phyloP scores from a whole-genome alignment of 441 rosid species.

The Erodium moschatum region DNA sequence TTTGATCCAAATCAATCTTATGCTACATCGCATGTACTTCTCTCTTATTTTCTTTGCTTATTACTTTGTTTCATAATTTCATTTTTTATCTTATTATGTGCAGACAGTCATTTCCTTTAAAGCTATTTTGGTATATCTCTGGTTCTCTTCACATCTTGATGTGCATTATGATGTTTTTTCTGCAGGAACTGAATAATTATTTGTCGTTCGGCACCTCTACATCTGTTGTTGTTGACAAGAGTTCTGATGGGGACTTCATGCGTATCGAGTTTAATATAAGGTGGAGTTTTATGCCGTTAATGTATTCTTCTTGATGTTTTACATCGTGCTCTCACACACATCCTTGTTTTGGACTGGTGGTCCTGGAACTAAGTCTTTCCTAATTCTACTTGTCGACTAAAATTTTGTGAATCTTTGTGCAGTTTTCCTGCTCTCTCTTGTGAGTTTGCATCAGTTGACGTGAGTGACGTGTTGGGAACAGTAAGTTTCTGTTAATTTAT shows the following conservation, averaged over 20 bases:
- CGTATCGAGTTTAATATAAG: slow-evolving; percentile 92
- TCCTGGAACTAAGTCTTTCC: neutral
- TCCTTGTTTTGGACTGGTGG: neutral
- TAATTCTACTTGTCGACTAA: slow-evolving; percentile 12
- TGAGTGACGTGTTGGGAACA: slow-evolving; percentile 93
- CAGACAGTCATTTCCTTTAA: neutral
- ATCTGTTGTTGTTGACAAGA: slow-evolving; percentile 76
- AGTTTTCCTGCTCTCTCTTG: slow-evolving; percentile 97
- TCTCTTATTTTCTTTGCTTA: neutral
- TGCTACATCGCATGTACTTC: neutral
- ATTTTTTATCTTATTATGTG: neutral
- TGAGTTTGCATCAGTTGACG: slow-evolving; percentile 93
- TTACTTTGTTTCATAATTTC: neutral
- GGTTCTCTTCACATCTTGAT: neutral
- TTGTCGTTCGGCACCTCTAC: slow-evolving; percentile 65
- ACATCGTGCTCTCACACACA: neutral
- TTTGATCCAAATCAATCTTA: neutral
- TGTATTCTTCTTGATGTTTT: slow-evolving; percentile 2
- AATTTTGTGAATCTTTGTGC: slow-evolving; percentile 24
- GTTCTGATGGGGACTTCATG: slow-evolving; percentile 83
- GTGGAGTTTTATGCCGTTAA: slow-evolving; percentile 27
- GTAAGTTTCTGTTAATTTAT: slow-evolving; percentile 48
- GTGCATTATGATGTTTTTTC: slow-evolving; percentile 17
- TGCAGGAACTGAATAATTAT: slow-evolving; percentile 81
- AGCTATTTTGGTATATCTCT: neutral